These are phyloP conservation scores for Sparassis latifolia DNA, from an alignment of 1,284 basidiomycete species.

Conservation along the genomic window DNA sequence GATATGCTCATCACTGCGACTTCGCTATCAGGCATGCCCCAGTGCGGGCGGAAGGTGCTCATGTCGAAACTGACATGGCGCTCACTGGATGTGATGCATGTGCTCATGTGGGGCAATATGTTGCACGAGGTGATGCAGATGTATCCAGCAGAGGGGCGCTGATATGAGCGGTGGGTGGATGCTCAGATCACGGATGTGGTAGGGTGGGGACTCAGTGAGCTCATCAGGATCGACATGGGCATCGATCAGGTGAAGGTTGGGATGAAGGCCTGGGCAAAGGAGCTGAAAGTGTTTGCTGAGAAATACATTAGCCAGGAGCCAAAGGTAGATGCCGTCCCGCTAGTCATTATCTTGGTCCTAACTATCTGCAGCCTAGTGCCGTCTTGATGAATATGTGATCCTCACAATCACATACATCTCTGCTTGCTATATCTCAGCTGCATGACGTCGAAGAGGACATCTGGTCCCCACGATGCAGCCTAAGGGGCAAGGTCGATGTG, in stretches of 20 bases:
- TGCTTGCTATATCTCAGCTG: conserved; percentile 67
- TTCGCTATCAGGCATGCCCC: conserved; percentile 73
- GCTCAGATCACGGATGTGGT: conserved; percentile 51
- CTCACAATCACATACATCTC: conserved; percentile 36
- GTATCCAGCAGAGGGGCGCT: conserved; percentile 53
- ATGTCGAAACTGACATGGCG: conserved; percentile 57
- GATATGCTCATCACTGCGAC: conserved; percentile 88
- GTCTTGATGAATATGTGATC: conserved; percentile 60
- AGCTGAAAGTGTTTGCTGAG: conserved; percentile 56
- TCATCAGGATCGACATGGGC: conserved; percentile 54
- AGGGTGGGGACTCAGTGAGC: conserved; percentile 44
- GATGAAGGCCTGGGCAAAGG: conserved; percentile 53
- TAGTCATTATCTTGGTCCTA: conserved; percentile 2
- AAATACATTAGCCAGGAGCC: conserved; percentile 56
- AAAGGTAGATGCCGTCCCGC: conserved; percentile 38
- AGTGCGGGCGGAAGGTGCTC: conserved; percentile 79
- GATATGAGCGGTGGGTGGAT: conserved; percentile 56
- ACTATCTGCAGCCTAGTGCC: conserved; percentile 58
- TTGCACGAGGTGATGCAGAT: conserved; percentile 85
- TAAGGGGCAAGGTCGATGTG: conserved; percentile 95
- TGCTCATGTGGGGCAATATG: conserved; percentile 84
- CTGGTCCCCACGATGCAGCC: conserved; percentile 90
- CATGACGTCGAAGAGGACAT: conserved; percentile 96
- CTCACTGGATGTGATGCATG: conserved; percentile 51
- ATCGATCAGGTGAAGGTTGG: conserved; percentile 61